These are phyloP conservation scores for Lavandula angustifolia DNA, from an alignment of 257 asterid genomes.

Conservation along the genomic window DNA sequence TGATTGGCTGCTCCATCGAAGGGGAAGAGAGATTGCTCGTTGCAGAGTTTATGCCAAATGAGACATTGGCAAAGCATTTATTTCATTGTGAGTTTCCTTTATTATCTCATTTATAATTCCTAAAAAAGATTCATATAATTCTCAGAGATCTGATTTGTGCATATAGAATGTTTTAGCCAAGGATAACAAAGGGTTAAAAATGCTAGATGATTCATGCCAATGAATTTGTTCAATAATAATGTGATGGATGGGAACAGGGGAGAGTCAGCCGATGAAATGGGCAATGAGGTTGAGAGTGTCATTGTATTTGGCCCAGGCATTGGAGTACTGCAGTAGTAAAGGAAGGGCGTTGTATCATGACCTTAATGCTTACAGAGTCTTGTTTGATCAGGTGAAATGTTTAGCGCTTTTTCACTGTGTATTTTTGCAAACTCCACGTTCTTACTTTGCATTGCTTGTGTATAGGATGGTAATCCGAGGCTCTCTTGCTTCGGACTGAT, in stretches of 20 bases:
- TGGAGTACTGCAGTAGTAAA: slow-evolving; percentile 53
- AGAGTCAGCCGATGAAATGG: slow-evolving; percentile 70
- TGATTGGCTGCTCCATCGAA: slow-evolving; percentile 55
- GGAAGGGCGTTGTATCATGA: slow-evolving; percentile 64
- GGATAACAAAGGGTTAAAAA: background rate
- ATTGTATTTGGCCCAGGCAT: slow-evolving; percentile 61
- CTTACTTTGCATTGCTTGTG: slow-evolving; percentile 16
- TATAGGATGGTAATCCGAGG: slow-evolving; percentile 64
- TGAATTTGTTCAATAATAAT: background rate
- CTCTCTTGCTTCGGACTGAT: slow-evolving; percentile 66
- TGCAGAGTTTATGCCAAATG: slow-evolving; percentile 68
- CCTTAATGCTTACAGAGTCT: slow-evolving; percentile 64
- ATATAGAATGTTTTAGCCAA: background rate
- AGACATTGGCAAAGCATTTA: slow-evolving; percentile 61
- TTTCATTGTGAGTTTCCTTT: slow-evolving; percentile 52
- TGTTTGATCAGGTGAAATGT: slow-evolving; percentile 56
- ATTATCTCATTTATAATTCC: background rate
- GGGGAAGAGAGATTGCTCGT: slow-evolving; percentile 65
- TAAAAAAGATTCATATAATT: background rate
- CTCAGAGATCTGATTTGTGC: slow-evolving; percentile 20
- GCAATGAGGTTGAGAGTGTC: slow-evolving; percentile 63
- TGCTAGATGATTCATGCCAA: background rate
- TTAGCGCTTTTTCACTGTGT: background rate
- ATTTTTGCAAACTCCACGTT: background rate
- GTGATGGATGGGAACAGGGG: slow-evolving; percentile 45